A percentile compares a stretch with the other conserved stretches of the same genome.
These are phyloP conservation scores for Dendrostoma leiphaemia DNA, from an alignment of 2,329 filamentous ascomycete genomes.

Conservation along the genomic window DNA sequence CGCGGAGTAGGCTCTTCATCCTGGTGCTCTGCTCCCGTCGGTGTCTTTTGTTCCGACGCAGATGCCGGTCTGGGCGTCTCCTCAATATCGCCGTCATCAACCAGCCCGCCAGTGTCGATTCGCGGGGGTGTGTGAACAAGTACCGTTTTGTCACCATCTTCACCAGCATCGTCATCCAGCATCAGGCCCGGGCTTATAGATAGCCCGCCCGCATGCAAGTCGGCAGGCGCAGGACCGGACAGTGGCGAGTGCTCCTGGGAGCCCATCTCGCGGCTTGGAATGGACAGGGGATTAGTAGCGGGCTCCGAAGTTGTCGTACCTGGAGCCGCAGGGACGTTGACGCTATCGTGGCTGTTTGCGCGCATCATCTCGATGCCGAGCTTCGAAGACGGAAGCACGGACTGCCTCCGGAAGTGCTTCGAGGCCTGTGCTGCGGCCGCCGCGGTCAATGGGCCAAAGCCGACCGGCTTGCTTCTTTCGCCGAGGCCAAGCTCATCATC, in stretches of 20 bases:
- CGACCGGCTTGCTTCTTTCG: slow-evolving; percentile 33
- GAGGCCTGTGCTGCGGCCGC: slow-evolving; percentile 4
- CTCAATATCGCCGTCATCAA: slow-evolving; percentile 30
- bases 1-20: slow-evolving; percentile 42
- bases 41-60: slow-evolving; percentile 13
- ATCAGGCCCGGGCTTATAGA: slow-evolving; percentile 10
- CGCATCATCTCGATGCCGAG: slow-evolving; percentile 97
- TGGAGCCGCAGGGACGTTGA: slow-evolving; percentile 44
- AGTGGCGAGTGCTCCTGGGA: slow-evolving; percentile 24
- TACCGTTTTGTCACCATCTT: slow-evolving; percentile 21
- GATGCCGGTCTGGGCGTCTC: slow-evolving; percentile 42
- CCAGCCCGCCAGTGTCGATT: slow-evolving; percentile 22
- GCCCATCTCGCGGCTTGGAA: slow-evolving; percentile 43
- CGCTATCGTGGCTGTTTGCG: slow-evolving; percentile 88
- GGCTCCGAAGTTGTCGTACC: slow-evolving; percentile 48
- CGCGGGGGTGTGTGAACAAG: slow-evolving; percentile 29
- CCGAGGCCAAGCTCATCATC: slow-evolving; percentile 77
- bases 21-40: slow-evolving; percentile 20
- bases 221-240: slow-evolving; percentile 15
- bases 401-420: slow-evolving; percentile 52
- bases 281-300: slow-evolving; percentile 49
- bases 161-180: slow-evolving; percentile 8
- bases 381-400: slow-evolving; percentile 74
- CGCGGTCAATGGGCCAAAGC: slow-evolving; percentile 12
- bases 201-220: slow-evolving; percentile 3